A percentile compares a stretch with the other conserved stretches of the same genome.
phyloP scores from a whole-genome alignment of 768 basidiomycete genomes.

The Rhizopogon vesiculosus region DNA sequence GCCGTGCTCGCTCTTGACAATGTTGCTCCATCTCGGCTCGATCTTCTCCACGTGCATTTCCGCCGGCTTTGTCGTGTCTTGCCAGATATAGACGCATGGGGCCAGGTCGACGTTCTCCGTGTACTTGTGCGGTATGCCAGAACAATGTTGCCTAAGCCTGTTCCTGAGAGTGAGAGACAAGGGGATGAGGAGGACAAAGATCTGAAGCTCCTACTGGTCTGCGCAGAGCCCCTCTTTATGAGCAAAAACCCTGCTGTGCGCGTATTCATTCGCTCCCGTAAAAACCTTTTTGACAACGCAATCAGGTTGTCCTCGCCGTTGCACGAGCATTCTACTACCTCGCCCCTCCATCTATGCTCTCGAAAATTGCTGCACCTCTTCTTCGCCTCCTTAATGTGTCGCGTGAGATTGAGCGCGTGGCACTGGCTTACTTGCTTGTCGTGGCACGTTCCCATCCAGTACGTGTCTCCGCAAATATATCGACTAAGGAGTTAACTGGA shows the following conservation, averaged over 20 bases:
- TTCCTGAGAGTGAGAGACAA: slow-evolving; percentile 22
- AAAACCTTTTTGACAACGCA: slow-evolving; percentile 1
- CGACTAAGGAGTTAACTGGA: background rate
- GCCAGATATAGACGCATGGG: slow-evolving; percentile 96
- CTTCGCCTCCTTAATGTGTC: slow-evolving; percentile 67
- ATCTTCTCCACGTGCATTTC: slow-evolving; percentile 87
- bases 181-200: slow-evolving; percentile 75
- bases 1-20: slow-evolving; percentile 82
- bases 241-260: slow-evolving; percentile 85
- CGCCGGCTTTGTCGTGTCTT: slow-evolving; percentile 79
- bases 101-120: slow-evolving; percentile 76
- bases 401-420: slow-evolving; percentile 71
- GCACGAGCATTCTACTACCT: slow-evolving; percentile 72
- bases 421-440: slow-evolving; percentile 63
- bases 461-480: slow-evolving; percentile 21
- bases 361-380: slow-evolving; percentile 65
- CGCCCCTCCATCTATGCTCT: slow-evolving; percentile 49
- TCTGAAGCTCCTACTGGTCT: slow-evolving; percentile 66
- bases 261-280: background rate
- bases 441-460: slow-evolving; percentile 69
- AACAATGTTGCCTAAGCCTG: slow-evolving; percentile 73
- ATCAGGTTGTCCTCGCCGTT: slow-evolving; percentile 76
- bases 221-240: slow-evolving; percentile 73
- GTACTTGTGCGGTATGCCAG: slow-evolving; percentile 81
- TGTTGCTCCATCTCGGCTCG: slow-evolving; percentile 83